phyloP scores from a whole-genome alignment of 768 basidiomycete species.

The Phaffia tasmanica region DNA sequence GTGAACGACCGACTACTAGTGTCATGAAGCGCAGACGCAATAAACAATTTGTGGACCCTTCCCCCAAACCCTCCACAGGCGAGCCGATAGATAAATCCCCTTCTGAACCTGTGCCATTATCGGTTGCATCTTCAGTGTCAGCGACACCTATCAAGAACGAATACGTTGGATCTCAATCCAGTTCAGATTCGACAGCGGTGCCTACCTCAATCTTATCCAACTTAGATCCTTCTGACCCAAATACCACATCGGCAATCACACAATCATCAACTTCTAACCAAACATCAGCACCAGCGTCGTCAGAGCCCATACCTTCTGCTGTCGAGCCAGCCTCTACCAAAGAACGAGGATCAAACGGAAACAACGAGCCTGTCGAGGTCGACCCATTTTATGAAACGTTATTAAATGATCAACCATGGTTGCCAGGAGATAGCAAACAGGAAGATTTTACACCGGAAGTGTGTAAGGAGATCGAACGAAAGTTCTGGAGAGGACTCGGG shows the following conservation, averaged over 20 bases:
- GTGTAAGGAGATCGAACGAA: conserved; percentile 73
- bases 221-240: neutral
- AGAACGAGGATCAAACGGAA: neutral
- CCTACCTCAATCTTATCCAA: too few relatives aligned
- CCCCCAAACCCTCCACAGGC: conserved; percentile 3
- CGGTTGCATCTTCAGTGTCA: neutral
- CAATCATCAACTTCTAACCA: neutral
- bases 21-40: neutral
- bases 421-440: conserved; percentile 8
- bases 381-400: conserved; percentile 15
- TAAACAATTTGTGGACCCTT: conserved; percentile 2
- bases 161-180: neutral
- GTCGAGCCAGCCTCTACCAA: neutral
- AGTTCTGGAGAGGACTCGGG: conserved; percentile 85
- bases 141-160: neutral
- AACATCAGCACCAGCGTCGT: neutral
- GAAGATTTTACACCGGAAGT: conserved; percentile 79
- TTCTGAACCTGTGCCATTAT: neutral
- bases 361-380: neutral
- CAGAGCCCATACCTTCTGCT: neutral
- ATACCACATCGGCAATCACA: too few relatives aligned
- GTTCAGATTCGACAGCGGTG: too few relatives aligned
- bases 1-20: conserved; percentile 13
- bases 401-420: conserved; percentile 9
- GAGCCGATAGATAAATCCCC: neutral